A percentile compares a stretch with the other conserved stretches of the same genome.
phyloP scores from a whole-genome alignment of 441 rosid genomes.

The Adansonia rubrostipa region DNA sequence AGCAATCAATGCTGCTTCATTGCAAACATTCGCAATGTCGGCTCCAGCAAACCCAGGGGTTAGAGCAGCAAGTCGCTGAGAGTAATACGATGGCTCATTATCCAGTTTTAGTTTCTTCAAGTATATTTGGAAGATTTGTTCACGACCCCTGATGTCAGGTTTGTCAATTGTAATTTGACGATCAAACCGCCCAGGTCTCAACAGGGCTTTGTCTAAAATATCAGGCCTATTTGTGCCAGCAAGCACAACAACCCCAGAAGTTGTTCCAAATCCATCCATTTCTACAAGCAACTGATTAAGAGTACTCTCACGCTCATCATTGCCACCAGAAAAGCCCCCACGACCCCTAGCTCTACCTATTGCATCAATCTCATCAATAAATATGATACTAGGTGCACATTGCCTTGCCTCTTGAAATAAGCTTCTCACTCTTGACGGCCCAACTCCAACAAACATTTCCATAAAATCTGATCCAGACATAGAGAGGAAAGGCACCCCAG shows the following conservation, averaged over 20 bases:
- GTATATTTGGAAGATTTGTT: constrained; percentile 64
- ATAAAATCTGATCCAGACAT: constrained; percentile 73
- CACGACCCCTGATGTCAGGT: constrained; percentile 69
- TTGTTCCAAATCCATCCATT: constrained; percentile 82
- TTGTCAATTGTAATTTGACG: constrained; percentile 61
- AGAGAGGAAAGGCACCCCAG: constrained; percentile 67
- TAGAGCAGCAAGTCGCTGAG: constrained; percentile 67
- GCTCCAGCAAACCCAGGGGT: constrained; percentile 81
- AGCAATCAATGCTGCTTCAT: constrained; percentile 74
- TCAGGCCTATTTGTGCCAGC: constrained; percentile 75
- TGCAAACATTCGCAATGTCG: constrained; percentile 73
- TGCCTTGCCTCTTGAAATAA: constrained; percentile 75
- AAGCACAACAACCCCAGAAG: constrained; percentile 67
- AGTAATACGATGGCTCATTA: constrained; percentile 53
- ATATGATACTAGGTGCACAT: constrained; percentile 65
- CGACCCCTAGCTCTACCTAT: constrained; percentile 74
- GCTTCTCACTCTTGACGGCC: constrained; percentile 71
- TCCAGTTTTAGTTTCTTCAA: constrained; percentile 64
- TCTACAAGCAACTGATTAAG: constrained; percentile 73
- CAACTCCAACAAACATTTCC: constrained; percentile 78
- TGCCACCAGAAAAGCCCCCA: constrained; percentile 66
- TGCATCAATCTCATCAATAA: constrained; percentile 72
- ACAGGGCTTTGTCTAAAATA: constrained; percentile 64
- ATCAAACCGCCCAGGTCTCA: constrained; percentile 75
- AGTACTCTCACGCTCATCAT: constrained; percentile 69